phyloP scores from a whole-genome alignment of 331 rosid genomes.

The Quercus phellos region DNA sequence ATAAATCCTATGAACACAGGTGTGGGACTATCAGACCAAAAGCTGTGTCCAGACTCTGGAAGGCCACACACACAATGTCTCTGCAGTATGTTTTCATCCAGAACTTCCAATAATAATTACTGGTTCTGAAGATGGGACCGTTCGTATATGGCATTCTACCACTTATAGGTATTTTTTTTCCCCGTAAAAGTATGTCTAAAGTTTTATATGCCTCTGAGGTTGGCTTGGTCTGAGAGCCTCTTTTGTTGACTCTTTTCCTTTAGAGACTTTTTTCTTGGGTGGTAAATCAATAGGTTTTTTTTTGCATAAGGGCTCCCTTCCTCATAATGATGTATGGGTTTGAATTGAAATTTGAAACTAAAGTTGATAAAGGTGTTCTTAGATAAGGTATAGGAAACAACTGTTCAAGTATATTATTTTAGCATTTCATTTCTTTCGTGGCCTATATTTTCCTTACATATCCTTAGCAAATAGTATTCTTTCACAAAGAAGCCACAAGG shows the following conservation, averaged over 20 bases:
- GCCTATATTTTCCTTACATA: not conserved
- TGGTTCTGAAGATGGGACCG: conserved; percentile 99
- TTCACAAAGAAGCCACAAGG: not conserved
- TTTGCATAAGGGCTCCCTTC: not conserved
- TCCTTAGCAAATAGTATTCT: not conserved
- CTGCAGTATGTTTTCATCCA: conserved; percentile 99
- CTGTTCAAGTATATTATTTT: not conserved
- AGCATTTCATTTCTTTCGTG: not conserved
- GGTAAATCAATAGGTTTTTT: not conserved
- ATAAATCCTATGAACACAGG: conserved; percentile 52
- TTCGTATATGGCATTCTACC: conserved; percentile 98
- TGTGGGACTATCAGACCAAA: conserved; percentile 99
- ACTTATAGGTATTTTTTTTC: conserved; percentile 67
- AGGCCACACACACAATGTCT: conserved; percentile 97
- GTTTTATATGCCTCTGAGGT: not conserved
- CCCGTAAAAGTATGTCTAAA: not conserved
- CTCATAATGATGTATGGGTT: not conserved
- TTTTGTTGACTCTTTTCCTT: not conserved
- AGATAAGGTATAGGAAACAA: not conserved
- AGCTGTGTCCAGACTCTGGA: conserved; percentile 99
- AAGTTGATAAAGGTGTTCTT: not conserved
- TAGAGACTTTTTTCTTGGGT: not conserved
- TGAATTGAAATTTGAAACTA: not conserved
- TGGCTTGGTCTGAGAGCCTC: not conserved
- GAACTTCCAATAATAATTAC: conserved; percentile 98